These are phyloP conservation scores for Mangifera indica DNA, from an alignment of 345 rosid genomes.

Conservation along the genomic window DNA sequence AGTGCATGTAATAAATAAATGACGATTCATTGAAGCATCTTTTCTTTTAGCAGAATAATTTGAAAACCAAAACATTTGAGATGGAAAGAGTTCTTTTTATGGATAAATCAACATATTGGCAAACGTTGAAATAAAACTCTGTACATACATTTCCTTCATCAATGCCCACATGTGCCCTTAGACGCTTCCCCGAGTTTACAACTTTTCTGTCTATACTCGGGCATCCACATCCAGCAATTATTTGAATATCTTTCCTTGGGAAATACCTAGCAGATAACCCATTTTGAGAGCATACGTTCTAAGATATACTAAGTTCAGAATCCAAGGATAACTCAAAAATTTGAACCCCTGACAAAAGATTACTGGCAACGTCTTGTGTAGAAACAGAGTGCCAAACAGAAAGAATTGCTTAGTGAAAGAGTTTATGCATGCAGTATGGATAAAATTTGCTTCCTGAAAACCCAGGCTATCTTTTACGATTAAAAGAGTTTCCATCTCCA, in stretches of 20 bases:
- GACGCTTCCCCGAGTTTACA: constrained; percentile 81
- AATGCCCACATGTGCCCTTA: constrained; percentile 68
- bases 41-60: not conserved
- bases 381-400: too few relatives aligned
- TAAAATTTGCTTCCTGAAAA: constrained; percentile 49
- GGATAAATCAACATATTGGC: not conserved
- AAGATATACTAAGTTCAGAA: constrained; percentile 3
- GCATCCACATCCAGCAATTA: constrained; percentile 70
- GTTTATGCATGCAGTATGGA: constrained; percentile 58
- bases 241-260: constrained; percentile 68
- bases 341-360: not conserved
- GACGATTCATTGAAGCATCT: not conserved
- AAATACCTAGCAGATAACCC: constrained; percentile 44
- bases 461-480: constrained; percentile 29
- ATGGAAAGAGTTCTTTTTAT: not conserved
- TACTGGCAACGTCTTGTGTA: too few relatives aligned
- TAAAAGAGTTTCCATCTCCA: constrained; percentile 49
- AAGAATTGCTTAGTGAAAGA: too few relatives aligned
- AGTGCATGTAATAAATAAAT: constrained; percentile 3
- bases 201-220: constrained; percentile 88
- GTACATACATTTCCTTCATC: constrained; percentile 70
- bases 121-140: constrained; percentile 5
- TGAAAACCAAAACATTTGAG: not conserved
- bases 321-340: not conserved
- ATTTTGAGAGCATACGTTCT: not conserved